Evolutionary conservation across 2,329 filamentous ascomycete genomes (phyloP).

Genomic region (Penicillium hordei): DNA sequence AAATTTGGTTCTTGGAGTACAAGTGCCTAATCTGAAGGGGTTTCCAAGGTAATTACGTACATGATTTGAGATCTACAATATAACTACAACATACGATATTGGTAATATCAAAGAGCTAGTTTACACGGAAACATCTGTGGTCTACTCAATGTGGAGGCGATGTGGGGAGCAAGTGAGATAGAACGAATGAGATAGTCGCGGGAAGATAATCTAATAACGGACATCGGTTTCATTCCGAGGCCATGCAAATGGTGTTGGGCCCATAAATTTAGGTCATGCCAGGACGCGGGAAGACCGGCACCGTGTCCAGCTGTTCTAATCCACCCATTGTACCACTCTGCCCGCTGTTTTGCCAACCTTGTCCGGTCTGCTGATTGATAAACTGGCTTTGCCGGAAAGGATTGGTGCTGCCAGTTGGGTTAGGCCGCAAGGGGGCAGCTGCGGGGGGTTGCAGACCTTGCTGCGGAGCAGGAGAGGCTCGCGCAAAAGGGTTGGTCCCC

Average conservation of each 20-base stretch:
- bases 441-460: constrained; percentile 34
- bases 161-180: constrained; percentile 4
- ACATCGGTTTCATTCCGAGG: constrained; percentile 1
- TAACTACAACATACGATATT: not conserved
- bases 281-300: constrained; percentile 83
- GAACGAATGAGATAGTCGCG: constrained; percentile 7
- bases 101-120: not conserved
- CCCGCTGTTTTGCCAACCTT: constrained; percentile 77
- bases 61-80: not conserved
- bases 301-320: constrained; percentile 71
- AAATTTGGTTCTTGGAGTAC: not conserved
- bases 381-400: constrained; percentile 91
- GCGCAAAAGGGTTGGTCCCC: constrained; percentile 71
- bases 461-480: constrained; percentile 45
- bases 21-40: too few species aligned
- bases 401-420: constrained; percentile 86
- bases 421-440: constrained; percentile 61
- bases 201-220: constrained; percentile 8
- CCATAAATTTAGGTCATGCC: constrained; percentile 43
- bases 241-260: not conserved
- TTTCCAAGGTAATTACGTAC: not conserved
- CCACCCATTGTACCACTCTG: constrained; percentile 77
- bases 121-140: not conserved
- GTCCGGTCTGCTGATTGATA: constrained; percentile 81
- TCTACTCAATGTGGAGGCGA: constrained; percentile 7